A percentile compares a stretch with the other conserved stretches of the same genome.
Evolutionary conservation across 2,329 filamentous ascomycete genomes (phyloP).

Genomic region (Trichoderma koningii): DNA sequence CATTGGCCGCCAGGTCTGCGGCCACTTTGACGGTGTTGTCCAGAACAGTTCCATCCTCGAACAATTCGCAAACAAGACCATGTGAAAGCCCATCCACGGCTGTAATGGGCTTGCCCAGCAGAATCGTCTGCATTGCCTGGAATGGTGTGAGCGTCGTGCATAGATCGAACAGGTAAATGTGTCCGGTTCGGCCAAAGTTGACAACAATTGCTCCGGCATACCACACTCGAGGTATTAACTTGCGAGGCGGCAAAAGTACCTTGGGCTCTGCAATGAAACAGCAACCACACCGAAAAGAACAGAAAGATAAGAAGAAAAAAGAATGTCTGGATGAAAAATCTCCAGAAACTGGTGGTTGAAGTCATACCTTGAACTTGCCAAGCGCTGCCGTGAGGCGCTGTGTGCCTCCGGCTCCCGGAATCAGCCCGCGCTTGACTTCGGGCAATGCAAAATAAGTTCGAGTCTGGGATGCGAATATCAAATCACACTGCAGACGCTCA

Average conservation of each 20-base stretch:
- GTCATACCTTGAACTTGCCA: slow-evolving; percentile 45
- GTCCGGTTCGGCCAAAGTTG: neutral
- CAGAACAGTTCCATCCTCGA: slow-evolving; percentile 35
- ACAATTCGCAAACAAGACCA: slow-evolving; percentile 35
- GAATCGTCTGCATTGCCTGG: slow-evolving; percentile 38
- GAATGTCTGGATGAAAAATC: neutral
- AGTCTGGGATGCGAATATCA: slow-evolving; percentile 42
- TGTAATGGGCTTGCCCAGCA: slow-evolving; percentile 36
- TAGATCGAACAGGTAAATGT: neutral
- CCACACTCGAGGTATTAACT: neutral
- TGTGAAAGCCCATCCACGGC: slow-evolving; percentile 34
- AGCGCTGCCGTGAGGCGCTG: slow-evolving; percentile 45
- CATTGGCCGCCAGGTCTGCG: slow-evolving; percentile 32
- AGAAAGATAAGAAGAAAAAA: slow-evolving; percentile 8
- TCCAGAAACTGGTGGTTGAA: neutral
- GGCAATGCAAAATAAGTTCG: slow-evolving; percentile 44
- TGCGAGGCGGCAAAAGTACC: slow-evolving; percentile 18
- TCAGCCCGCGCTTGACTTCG: slow-evolving; percentile 45
- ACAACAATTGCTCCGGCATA: slow-evolving; percentile 8
- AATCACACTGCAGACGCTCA: slow-evolving; percentile 39
- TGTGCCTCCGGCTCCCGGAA: slow-evolving; percentile 46
- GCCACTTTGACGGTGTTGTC: slow-evolving; percentile 34
- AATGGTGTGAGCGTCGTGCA: slow-evolving; percentile 5
- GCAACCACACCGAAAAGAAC: slow-evolving; percentile 2
- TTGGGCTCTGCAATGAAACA: slow-evolving; percentile 7